phyloP scores from a whole-genome alignment of 2,329 filamentous ascomycete genomes.

The Colletotrichum lupini region DNA sequence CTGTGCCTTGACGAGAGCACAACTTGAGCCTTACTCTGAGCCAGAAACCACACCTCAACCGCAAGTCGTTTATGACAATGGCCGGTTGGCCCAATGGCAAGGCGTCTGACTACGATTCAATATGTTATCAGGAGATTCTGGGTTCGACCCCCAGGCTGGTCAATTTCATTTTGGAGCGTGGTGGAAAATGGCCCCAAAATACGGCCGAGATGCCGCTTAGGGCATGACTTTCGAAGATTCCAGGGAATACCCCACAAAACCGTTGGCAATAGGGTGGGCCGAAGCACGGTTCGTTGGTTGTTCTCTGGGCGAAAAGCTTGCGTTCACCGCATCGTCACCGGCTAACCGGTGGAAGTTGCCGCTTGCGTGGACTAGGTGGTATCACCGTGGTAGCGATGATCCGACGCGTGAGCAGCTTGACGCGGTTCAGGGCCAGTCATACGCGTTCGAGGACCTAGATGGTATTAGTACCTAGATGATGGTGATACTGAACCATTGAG shows the following conservation, averaged over 20 bases:
- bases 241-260: slow-evolving; percentile 8
- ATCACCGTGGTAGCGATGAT: background rate
- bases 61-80: background rate
- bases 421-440: background rate
- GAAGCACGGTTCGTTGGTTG: slow-evolving; percentile 32
- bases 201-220: background rate
- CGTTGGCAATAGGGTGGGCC: slow-evolving; percentile 7
- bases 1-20: background rate
- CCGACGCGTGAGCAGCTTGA: slow-evolving; percentile 14
- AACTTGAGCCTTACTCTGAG: background rate
- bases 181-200: background rate
- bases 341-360: slow-evolving; percentile 5
- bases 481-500: background rate
- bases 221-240: slow-evolving; percentile 6
- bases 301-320: slow-evolving; percentile 21
- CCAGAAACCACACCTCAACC: background rate
- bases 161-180: background rate
- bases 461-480: background rate
- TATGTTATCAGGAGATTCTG: slow-evolving; percentile 34
- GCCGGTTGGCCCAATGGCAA: slow-evolving; percentile 51
- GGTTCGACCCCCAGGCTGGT: slow-evolving; percentile 37
- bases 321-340: background rate
- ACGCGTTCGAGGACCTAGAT: background rate
- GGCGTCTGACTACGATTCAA: slow-evolving; percentile 54
- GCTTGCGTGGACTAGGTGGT: background rate